Base-by-base conservation (phyloP, 768 basidiomycete species). In the Pleurotus tuber-regium region DNA sequence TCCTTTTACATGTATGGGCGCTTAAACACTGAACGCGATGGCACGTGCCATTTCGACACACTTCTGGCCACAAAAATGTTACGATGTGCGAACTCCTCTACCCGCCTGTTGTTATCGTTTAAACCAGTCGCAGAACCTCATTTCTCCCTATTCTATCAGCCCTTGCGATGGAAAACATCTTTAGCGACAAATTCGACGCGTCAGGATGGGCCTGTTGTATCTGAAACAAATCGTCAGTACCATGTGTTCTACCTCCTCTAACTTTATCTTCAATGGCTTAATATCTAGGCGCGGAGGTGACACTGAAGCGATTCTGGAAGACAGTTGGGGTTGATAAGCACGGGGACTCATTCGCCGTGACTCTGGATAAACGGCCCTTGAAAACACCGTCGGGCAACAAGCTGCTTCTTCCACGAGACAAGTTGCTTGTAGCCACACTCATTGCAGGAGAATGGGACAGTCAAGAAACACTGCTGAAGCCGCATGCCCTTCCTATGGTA, bases 391-490 rank as follows among this genome's bases (percentile, higher is more conserved):
- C 74, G 0, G 95, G 95, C n/a, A 82, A 86, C 39, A 77, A 75
- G 2, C 69, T 99, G 25, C 63, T 84, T 29, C 59, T 98, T 11
- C 94, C 94, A 0, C 66, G 70, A 42, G 73, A 79, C 54, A 91
- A 90, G 63, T 64, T 76, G 35, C 70, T 95, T 24, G 75, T 89
- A 18, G 93, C 95, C 1, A 76, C 90, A 1, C 76, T 97, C 51
- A 84, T 98, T 59, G 97, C 94, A 16, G 79, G 89, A 51, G 97
- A 99, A 72, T 99, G 97, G 97, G 94, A 99, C 61, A 89, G 87
- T 61, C 96, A 98, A 69, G 84, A 84, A 52, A 85, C 74, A 4
- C 61, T 95, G 1, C 64, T 98, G 55, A 98, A 95, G 67, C 88
- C 88, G 21, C 91, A 96, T 66, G 87, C 93, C 1, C 70, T 99